phyloP scores from a whole-genome alignment of 805 yeast species.

The Priceomyces carsonii region DNA sequence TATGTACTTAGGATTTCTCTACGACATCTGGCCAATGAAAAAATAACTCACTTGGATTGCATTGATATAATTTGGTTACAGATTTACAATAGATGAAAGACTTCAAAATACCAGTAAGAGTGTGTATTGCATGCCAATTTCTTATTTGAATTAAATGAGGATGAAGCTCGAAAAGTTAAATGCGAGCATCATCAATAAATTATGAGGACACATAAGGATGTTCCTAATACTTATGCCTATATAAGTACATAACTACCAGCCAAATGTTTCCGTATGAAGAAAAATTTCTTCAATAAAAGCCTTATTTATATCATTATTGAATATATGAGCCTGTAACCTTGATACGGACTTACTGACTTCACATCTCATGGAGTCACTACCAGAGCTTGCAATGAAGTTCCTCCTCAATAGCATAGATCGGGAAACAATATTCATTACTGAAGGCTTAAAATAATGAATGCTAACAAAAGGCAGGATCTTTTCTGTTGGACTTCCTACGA shows the following conservation, averaged over 20 bases:
- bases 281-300: constrained; percentile 43
- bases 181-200: too few species aligned
- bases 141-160: neutral
- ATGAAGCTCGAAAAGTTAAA: constrained; percentile 1
- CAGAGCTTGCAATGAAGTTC: constrained; percentile 48
- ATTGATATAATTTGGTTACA: neutral
- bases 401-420: constrained; percentile 20
- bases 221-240: too few species aligned
- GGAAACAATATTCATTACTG: constrained; percentile 17
- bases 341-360: constrained; percentile 43
- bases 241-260: constrained; percentile 40
- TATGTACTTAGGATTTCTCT: neutral
- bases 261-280: constrained; percentile 53
- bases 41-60: neutral
- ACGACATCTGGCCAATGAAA: neutral
- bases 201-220: too few species aligned
- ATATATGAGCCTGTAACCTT: constrained; percentile 34
- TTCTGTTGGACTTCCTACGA: constrained; percentile 4
- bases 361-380: constrained; percentile 41
- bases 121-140: neutral
- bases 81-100: neutral
- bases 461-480: constrained; percentile 6
- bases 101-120: too few species aligned
- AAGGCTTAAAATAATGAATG: constrained; percentile 22
- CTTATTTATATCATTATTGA: constrained; percentile 24